A percentile compares a stretch with the other conserved stretches of the same genome.
Evolutionary conservation across 495 filamentous ascomycete genomes (phyloP).

Genomic region (Hyphodiscus hymeniophilus): DNA sequence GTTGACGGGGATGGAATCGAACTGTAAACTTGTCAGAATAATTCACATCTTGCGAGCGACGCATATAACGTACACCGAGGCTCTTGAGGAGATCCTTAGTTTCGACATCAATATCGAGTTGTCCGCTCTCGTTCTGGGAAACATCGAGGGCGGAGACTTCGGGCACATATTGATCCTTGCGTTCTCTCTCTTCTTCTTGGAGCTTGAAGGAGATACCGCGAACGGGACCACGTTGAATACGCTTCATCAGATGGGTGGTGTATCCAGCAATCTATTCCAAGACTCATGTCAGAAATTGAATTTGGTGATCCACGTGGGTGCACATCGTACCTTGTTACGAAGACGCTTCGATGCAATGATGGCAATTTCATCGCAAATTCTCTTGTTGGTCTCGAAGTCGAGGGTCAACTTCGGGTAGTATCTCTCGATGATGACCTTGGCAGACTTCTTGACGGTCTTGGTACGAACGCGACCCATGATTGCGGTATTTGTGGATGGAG

Average conservation of each 20-base stretch:
- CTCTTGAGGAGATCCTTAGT: slow-evolving; percentile 98
- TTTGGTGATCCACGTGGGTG: not conserved
- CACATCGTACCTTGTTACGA: slow-evolving; percentile 76
- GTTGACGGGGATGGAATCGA: slow-evolving; percentile 95
- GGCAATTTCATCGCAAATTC: slow-evolving; percentile 99
- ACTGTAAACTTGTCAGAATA: slow-evolving; percentile 46
- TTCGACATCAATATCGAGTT: slow-evolving; percentile 90
- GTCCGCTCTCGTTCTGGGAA: slow-evolving; percentile 78
- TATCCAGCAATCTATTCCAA: slow-evolving; percentile 82
- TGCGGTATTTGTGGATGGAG: slow-evolving; percentile 37
- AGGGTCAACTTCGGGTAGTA: slow-evolving; percentile 98
- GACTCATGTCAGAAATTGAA: not conserved
- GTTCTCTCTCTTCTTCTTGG: slow-evolving; percentile 99
- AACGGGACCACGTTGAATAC: slow-evolving; percentile 97
- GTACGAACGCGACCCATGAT: slow-evolving; percentile 96
- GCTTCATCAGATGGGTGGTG: slow-evolving; percentile 97
- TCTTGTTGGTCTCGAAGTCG: slow-evolving; percentile 99
- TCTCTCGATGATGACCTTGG: slow-evolving; percentile 99
- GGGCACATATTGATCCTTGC: slow-evolving; percentile 99
- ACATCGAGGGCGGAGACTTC: slow-evolving; percentile 98
- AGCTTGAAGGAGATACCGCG: slow-evolving; percentile 99
- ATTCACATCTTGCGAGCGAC: not conserved
- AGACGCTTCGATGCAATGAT: slow-evolving; percentile 98
- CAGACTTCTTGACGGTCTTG: slow-evolving; percentile 99
- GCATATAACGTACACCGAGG: slow-evolving; percentile 72